A percentile compares a stretch with the other conserved stretches of the same genome.
Evolutionary conservation across 306 rosid genomes (phyloP).

Genomic region (Ormosia emarginata): DNA sequence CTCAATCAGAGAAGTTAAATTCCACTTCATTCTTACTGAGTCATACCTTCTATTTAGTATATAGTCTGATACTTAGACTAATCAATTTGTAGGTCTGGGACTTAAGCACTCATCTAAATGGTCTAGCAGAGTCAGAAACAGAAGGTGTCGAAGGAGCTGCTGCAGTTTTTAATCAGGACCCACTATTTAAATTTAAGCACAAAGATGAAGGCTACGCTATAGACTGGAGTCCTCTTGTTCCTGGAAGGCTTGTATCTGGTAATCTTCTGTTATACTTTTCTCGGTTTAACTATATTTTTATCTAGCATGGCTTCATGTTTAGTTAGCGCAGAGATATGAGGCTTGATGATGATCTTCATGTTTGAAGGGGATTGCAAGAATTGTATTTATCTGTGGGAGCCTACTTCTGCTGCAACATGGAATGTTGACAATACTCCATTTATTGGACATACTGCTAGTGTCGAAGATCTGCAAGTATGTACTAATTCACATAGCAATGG

Average conservation of each 20-base stretch:
- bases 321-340: not conserved
- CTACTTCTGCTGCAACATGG: slow-evolving; percentile 72
- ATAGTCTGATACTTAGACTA: slow-evolving; percentile 15
- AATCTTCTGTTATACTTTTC: not conserved
- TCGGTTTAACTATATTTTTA: not conserved
- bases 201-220: slow-evolving; percentile 90
- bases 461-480: slow-evolving; percentile 90
- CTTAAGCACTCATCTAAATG: slow-evolving; percentile 75
- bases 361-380: slow-evolving; percentile 82
- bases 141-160: slow-evolving; percentile 67
- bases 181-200: slow-evolving; percentile 62
- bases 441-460: slow-evolving; percentile 74
- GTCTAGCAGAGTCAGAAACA: slow-evolving; percentile 70
- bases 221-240: slow-evolving; percentile 81
- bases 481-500: slow-evolving; percentile 5
- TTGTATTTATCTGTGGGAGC: slow-evolving; percentile 83
- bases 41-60: not conserved
- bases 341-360: slow-evolving; percentile 10
- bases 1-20: not conserved
- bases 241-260: slow-evolving; percentile 91
- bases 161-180: slow-evolving; percentile 63
- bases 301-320: not conserved
- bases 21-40: not conserved
- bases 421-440: slow-evolving; percentile 65
- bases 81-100: slow-evolving; percentile 75